Evolutionary conservation across 164 flowering plant species (phyloP).

Genomic region (Paratinospora sagittata): DNA sequence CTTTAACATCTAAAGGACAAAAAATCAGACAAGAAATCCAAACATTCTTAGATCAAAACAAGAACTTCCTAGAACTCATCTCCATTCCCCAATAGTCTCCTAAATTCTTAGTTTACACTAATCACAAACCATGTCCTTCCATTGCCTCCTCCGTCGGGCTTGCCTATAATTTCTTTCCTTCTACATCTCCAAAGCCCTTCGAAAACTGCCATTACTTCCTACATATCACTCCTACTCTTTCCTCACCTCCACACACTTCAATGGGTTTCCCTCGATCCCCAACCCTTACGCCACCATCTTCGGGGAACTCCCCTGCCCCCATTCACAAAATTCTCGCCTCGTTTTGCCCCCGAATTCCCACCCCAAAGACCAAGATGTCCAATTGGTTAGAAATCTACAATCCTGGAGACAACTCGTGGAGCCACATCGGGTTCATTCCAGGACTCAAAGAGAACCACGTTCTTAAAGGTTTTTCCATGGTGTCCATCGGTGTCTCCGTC

Average conservation of each 20-base stretch:
- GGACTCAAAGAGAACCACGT: conserved; percentile 30
- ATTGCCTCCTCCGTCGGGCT: conserved; percentile 7
- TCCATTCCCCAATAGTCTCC: too few relatives aligned
- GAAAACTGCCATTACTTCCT: too few relatives aligned
- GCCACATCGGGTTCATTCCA: conserved; percentile 28
- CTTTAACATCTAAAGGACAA: too few relatives aligned
- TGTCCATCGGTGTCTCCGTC: conserved; percentile 27
- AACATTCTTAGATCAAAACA: too few relatives aligned
- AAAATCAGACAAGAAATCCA: too few relatives aligned
- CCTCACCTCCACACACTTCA: not conserved
- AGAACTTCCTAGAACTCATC: too few relatives aligned
- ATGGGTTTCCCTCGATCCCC: conserved; percentile 32
- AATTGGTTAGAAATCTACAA: conserved; percentile 43
- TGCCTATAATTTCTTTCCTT: conserved; percentile 6
- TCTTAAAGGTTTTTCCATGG: conserved; percentile 52
- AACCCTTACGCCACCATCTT: too few relatives aligned
- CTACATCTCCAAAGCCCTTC: conserved; percentile 3
- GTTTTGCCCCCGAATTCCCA: conserved; percentile 23
- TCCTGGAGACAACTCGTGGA: conserved; percentile 43
- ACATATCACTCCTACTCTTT: too few relatives aligned
- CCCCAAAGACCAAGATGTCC: conserved; percentile 9
- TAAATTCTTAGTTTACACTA: too few relatives aligned
- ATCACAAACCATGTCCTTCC: too few relatives aligned
- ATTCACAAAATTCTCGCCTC: conserved; percentile 23
- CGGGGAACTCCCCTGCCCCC: conserved; percentile 19